Conservation (phyloP, 129 eudicot species). For the Flaveria trinervia region DNA sequence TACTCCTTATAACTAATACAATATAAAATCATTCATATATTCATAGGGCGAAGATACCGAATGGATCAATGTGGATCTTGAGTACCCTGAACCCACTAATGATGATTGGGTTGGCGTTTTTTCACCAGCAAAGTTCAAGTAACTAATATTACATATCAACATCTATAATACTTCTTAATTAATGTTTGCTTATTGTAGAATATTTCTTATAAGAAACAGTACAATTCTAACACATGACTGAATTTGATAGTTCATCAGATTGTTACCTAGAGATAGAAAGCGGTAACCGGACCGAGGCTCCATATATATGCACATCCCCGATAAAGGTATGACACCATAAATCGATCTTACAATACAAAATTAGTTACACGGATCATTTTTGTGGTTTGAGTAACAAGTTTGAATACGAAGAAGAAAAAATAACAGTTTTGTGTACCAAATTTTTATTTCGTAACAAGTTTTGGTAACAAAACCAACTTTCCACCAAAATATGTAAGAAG, state of each 20-base stretch:
- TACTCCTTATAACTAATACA: background rate
- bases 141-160: background rate
- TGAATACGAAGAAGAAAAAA: no score
- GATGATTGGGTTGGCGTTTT: slow-evolving; percentile 27
- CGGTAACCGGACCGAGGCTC: slow-evolving; percentile 45
- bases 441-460: no score
- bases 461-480: no score
- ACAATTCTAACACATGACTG: background rate
- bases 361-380: no score
- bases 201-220: no score
- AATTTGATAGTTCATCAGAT: background rate
- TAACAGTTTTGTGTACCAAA: no score
- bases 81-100: slow-evolving; percentile 20
- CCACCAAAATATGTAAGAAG: no score
- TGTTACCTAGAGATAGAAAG: slow-evolving; percentile 48
- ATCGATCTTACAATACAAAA: no score
- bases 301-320: slow-evolving; percentile 80
- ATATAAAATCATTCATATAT: background rate
- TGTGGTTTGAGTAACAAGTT: no score
- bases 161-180: no score
- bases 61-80: slow-evolving; percentile 14
- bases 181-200: no score
- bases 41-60: slow-evolving; percentile 9
- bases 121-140: slow-evolving; percentile 22
- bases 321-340: slow-evolving; percentile 53